Base-by-base conservation (phyloP, 73 alveolate species). In the Blepharisma japonicum region DNA sequence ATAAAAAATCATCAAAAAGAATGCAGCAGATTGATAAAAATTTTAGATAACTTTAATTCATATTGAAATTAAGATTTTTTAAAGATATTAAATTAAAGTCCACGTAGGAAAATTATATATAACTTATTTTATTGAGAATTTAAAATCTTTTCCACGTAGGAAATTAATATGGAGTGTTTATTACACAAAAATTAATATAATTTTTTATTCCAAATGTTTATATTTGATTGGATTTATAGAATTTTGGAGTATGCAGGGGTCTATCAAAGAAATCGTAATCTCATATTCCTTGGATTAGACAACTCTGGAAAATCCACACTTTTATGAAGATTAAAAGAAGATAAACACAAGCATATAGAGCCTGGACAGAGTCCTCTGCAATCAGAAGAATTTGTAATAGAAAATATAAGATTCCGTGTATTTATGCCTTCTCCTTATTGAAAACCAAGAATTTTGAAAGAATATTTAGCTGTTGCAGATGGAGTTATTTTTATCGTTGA, bases 311-410 rank as follows among this genome's bases (percentile, higher is more conserved):
- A 97, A 82, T 96, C 99, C 66, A 96, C 99, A 27, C 90, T 96
- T 7, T 91, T 97, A 68, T 95, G 95, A 83, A 95, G 95, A 91
- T 89, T 97, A 51, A 91, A 95, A 78, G 98, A 97, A 78, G 99
- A 96, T 77, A 89, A 97, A 83, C 89, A 94, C 87, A 93, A 96
- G 6, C 95, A 93, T 81, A 93, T 97, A 20, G 99, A 96, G 45
- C 99, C 99, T 42, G 96, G 99, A 32, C 87, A 92, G 68, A 98
- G 95, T 71, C 99, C 99, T 39, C 97, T 94, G 3, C 99, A 95
- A 77, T 87, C 98, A 23, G 99, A 97, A 86, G 99, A 97, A 88
- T 92, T 97, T 50, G 87, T 90, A 56, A 96, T 97, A 83, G 98
- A 98, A 68, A 96, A 94, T 83, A 87, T 96, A 78, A 89, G 98